Evolutionary conservation across 73 alveolate species (phyloP).

Genomic region (Tetrahymena borealis): DNA sequence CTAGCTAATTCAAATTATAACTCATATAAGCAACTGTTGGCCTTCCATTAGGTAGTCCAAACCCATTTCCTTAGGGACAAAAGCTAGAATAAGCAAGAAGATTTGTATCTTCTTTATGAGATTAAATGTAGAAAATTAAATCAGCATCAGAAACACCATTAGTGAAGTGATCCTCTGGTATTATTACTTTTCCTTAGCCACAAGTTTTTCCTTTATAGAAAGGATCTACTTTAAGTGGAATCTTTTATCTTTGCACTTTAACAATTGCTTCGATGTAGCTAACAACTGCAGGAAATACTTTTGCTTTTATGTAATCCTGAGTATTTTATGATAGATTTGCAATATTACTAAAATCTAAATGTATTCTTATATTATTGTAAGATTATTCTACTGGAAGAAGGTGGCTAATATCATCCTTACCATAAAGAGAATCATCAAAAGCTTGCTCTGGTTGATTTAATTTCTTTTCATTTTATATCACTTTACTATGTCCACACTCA

Average conservation of each 20-base stretch:
- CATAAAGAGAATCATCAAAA: background rate
- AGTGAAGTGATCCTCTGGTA: background rate
- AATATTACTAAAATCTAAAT: background rate
- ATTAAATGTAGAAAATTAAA: background rate
- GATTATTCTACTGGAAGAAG: background rate
- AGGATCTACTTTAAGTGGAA: background rate
- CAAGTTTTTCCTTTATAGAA: background rate
- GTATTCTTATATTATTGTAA: background rate
- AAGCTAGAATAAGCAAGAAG: background rate
- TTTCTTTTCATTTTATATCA: background rate
- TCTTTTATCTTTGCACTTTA: background rate
- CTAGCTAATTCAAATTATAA: background rate
- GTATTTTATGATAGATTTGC: background rate
- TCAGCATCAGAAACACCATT: background rate
- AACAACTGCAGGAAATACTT: background rate
- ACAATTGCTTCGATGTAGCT: background rate
- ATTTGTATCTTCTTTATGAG: background rate
- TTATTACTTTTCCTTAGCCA: background rate
- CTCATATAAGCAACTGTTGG: background rate
- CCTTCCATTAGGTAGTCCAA: background rate
- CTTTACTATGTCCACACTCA: background rate
- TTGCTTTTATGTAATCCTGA: background rate
- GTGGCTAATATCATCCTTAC: background rate
- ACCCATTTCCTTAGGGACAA: background rate
- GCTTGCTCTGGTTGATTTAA: background rate